A percentile compares a stretch with the other conserved stretches of the same genome.
Evolutionary conservation across 176 grass and related monocot genomes (phyloP).

Genomic region (Carex scoparia): DNA sequence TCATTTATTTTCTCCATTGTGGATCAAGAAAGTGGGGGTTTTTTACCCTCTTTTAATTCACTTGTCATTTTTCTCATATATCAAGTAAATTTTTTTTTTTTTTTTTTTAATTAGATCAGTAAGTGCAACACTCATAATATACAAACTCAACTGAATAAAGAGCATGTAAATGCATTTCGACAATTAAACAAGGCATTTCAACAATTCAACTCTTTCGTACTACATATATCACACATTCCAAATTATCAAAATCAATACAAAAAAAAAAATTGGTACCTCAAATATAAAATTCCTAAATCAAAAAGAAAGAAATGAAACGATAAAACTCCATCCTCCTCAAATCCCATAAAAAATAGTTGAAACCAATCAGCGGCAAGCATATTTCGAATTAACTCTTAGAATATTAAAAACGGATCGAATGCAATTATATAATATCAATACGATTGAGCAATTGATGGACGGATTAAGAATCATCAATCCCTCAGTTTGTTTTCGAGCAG

Average conservation of each 20-base stretch:
- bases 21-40: too few species aligned
- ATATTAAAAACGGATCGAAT: background rate
- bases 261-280: too few species aligned
- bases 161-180: background rate
- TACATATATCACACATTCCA: background rate
- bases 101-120: too few species aligned
- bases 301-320: background rate
- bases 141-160: background rate
- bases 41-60: too few species aligned
- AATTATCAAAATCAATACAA: background rate
- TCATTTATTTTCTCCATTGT: too few species aligned
- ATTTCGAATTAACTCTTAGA: background rate
- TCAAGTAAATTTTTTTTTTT: too few species aligned
- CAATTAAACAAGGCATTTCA: background rate
- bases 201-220: background rate
- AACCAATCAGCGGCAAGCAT: background rate
- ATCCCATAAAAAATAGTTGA: background rate
- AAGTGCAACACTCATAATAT: background rate
- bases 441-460: background rate
- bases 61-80: too few species aligned
- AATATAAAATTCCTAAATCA: background rate
- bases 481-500: slow-evolving; percentile 20
- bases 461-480: background rate
- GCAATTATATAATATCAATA: background rate
- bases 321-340: background rate